Conservation (phyloP, 768 basidiomycete species). For the Lanmaoa pseudosensibilis region DNA sequence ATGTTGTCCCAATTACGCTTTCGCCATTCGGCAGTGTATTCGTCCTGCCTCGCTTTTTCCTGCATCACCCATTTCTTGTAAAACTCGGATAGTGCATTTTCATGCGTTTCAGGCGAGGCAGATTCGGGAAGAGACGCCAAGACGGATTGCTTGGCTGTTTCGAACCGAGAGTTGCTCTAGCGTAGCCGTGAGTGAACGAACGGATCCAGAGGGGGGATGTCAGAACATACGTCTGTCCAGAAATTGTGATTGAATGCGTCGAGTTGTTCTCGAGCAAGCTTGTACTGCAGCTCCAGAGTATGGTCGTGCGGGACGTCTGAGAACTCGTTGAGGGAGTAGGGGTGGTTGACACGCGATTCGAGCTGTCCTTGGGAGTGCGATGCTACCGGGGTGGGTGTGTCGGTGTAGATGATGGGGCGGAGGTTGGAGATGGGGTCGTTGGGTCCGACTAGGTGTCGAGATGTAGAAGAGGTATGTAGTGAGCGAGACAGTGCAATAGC, state of each 20-base stretch:
- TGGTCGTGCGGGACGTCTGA: slow-evolving; percentile 34
- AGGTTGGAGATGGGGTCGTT: slow-evolving; percentile 79
- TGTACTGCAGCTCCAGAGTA: slow-evolving; percentile 65
- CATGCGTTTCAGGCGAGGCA: slow-evolving; percentile 53
- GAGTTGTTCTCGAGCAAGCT: slow-evolving; percentile 66
- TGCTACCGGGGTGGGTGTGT: slow-evolving; percentile 41
- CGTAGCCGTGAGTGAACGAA: slow-evolving; percentile 3
- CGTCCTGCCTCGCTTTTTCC: slow-evolving; percentile 55
- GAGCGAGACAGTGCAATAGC: slow-evolving; percentile 6
- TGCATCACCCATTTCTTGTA: slow-evolving; percentile 74
- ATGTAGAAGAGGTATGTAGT: slow-evolving; percentile 27
- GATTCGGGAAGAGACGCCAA: slow-evolving; percentile 55
- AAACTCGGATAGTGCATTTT: slow-evolving; percentile 71
- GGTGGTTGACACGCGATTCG: slow-evolving; percentile 45
- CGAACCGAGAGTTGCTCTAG: slow-evolving; percentile 81
- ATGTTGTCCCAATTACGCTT: slow-evolving; percentile 59
- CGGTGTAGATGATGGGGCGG: slow-evolving; percentile 76
- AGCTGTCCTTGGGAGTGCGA: slow-evolving; percentile 26
- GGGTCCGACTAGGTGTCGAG: slow-evolving; percentile 56
- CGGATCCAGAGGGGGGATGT: not conserved
- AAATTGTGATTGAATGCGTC: slow-evolving; percentile 77
- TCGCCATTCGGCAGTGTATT: slow-evolving; percentile 69
- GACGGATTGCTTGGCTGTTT: slow-evolving; percentile 61
- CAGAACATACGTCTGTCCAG: slow-evolving; percentile 71
- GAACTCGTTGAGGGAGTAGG: slow-evolving; percentile 81